Evolutionary conservation across 1,284 basidiomycete genomes (phyloP), one percentile per base, ranked within the genome.

Genomic region (Moesziomyces parantarcticus): DNA sequence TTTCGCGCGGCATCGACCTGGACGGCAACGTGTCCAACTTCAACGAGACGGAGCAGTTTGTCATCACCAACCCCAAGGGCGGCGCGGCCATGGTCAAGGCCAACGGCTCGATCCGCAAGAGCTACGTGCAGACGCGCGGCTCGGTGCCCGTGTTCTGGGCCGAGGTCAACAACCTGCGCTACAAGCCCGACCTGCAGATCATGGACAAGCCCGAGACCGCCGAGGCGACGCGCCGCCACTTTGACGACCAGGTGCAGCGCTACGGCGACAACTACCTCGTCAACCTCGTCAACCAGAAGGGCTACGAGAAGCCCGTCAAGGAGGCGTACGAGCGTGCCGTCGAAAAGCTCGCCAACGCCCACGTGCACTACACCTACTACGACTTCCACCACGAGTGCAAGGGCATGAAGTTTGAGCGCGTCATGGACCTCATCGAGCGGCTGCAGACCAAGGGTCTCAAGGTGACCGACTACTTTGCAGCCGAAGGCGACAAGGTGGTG

Each of bases 341-440:
- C 40, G 85, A 83, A n/a, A 82, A 83, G 70, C 84, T 90, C 51
- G 87, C 88, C 67, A 77, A 91, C 34, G 87, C 89, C 6, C 86
- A 89, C 49, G 90, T 94, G 52, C 90, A 90, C 80, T 99, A 99
- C 83, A 88, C 92, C 68, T 97, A 98, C 87, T 99, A 97, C 83
- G 97, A 99, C 84, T 99, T 99, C 87, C 96, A 98, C 85, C 90
- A 89, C 76, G 94, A 98, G 85, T 98, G 96, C 87, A 92, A 90
- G 83, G 89, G 92, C 41, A 93, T 99, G 91, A 90, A 93, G 59
- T 99, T 94, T 89, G 93, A 99, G 82, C 89, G 93, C 50, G 93
- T 99, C 73, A 89, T 89, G 68, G 85, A 93, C 18, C 88, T 99
- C 42, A 88, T 97, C 42, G 92, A 93, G 60, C 87, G 88, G 55